Evolutionary conservation across 2,329 filamentous ascomycete genomes (phyloP).

Genomic region (Epichloe uncinata): DNA sequence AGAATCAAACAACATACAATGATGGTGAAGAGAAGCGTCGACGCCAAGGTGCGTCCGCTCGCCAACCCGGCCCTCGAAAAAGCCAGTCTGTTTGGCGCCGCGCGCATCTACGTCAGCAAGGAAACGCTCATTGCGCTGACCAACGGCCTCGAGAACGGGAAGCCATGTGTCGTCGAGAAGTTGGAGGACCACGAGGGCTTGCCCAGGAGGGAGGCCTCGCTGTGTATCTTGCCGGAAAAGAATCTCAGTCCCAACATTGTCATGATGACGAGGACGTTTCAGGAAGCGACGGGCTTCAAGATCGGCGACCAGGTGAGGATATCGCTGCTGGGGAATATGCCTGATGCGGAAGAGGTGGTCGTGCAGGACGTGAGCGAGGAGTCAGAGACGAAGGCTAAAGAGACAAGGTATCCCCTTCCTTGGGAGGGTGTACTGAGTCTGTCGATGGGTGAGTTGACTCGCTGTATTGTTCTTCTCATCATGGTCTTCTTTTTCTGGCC

Average conservation of each 20-base stretch:
- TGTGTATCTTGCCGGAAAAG: constrained; percentile 39
- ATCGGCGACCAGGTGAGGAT: constrained; percentile 53
- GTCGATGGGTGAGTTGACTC: constrained; percentile 17
- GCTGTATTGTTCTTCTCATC: no score
- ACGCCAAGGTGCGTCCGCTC: constrained; percentile 29
- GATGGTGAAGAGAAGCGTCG: constrained; percentile 23
- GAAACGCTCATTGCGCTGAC: constrained; percentile 32
- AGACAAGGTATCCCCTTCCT: constrained; percentile 14
- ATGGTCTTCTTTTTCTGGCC: background rate
- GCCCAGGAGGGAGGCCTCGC: constrained; percentile 30
- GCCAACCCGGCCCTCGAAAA: constrained; percentile 27
- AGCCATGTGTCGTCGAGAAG: constrained; percentile 27
- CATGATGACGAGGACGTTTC: constrained; percentile 60
- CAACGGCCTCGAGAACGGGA: constrained; percentile 28
- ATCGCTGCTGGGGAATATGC: constrained; percentile 40
- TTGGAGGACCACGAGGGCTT: constrained; percentile 11
- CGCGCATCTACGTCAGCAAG: constrained; percentile 34
- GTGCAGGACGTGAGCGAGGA: constrained; percentile 43
- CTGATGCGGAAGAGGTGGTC: constrained; percentile 43
- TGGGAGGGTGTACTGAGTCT: constrained; percentile 26
- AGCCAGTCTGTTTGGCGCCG: constrained; percentile 28
- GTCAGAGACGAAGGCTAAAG: constrained; percentile 18
- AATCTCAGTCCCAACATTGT: constrained; percentile 55
- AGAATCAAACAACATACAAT: constrained; percentile 4
- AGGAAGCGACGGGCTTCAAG: constrained; percentile 58